Evolutionary conservation across 805 yeast species (phyloP).

Genomic region (Candida ovalis): DNA sequence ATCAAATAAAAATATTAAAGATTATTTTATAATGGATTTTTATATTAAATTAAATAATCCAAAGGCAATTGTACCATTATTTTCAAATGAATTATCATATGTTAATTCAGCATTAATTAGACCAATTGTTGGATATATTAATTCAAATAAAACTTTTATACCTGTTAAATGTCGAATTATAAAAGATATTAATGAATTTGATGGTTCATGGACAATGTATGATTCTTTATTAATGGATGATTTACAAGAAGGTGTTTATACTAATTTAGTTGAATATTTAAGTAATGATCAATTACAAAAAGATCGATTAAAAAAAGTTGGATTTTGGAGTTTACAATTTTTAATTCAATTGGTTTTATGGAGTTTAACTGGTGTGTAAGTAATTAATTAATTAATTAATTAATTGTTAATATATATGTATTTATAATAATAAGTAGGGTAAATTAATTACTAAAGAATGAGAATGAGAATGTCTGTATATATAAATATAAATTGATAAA

Average conservation of each 20-base stretch:
- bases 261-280: conserved; percentile 84
- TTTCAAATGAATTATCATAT: conserved; percentile 83
- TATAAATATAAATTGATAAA: too few relatives aligned
- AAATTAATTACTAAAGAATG: too few relatives aligned
- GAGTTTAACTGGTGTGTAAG: conserved; percentile 63
- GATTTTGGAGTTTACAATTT: conserved; percentile 89
- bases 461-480: too few relatives aligned
- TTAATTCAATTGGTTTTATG: conserved; percentile 76
- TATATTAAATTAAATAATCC: conserved; percentile 79
- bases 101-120: conserved; percentile 87
- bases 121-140: conserved; percentile 94
- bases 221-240: conserved; percentile 91
- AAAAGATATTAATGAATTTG: conserved; percentile 77
- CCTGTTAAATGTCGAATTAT: conserved; percentile 81
- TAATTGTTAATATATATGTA: not conserved
- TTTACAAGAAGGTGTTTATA: conserved; percentile 82
- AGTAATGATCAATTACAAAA: conserved; percentile 79
- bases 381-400: too few relatives aligned
- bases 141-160: conserved; percentile 82
- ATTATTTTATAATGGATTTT: conserved; percentile 66
- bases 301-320: conserved; percentile 73
- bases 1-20: not conserved
- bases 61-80: conserved; percentile 83
- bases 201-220: conserved; percentile 95
- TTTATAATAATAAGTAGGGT: too few relatives aligned